phyloP scores from a whole-genome alignment of 208 protist genomes.

The Phytomonas francai region DNA sequence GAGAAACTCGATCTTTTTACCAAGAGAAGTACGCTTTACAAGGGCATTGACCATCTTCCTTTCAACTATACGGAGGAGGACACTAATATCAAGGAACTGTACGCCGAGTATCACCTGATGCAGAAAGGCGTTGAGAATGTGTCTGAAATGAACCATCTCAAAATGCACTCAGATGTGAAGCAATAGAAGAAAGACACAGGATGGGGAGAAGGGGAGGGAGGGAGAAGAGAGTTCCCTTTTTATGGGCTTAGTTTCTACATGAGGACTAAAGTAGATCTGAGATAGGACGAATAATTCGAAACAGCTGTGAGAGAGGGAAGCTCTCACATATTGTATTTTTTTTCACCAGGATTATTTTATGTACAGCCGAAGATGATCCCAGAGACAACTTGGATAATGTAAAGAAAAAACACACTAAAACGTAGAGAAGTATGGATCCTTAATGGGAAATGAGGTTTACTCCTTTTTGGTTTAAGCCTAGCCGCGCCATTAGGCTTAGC shows the following conservation, averaged over 20 bases:
- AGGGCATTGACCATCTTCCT: conserved; percentile 13
- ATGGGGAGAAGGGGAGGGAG: too few relatives aligned
- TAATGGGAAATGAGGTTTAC: not conserved
- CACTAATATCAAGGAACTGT: conserved; percentile 21
- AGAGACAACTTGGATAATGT: not conserved
- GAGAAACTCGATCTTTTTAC: conserved; percentile 50
- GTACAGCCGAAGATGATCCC: not conserved
- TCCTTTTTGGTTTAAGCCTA: not conserved
- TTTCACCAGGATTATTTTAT: not conserved
- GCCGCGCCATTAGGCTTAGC: not conserved
- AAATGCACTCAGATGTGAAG: not conserved
- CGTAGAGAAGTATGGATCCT: not conserved
- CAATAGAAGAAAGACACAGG: not conserved
- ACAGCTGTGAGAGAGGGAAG: not conserved
- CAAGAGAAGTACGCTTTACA: conserved; percentile 61
- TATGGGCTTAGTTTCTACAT: not conserved
- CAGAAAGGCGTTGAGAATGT: conserved; percentile 11
- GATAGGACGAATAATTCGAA: not conserved
- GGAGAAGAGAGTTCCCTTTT: too few relatives aligned
- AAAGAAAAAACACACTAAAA: not conserved
- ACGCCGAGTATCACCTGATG: conserved; percentile 9
- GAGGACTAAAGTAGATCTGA: not conserved
- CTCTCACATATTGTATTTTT: conserved; percentile 6
- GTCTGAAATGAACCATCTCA: conserved; percentile 9
- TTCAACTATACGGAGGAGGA: not conserved